Evolutionary conservation across 148 eudicot species (phyloP), one percentile per base, ranked within the genome.

Genomic region (Nyssa sinensis): DNA sequence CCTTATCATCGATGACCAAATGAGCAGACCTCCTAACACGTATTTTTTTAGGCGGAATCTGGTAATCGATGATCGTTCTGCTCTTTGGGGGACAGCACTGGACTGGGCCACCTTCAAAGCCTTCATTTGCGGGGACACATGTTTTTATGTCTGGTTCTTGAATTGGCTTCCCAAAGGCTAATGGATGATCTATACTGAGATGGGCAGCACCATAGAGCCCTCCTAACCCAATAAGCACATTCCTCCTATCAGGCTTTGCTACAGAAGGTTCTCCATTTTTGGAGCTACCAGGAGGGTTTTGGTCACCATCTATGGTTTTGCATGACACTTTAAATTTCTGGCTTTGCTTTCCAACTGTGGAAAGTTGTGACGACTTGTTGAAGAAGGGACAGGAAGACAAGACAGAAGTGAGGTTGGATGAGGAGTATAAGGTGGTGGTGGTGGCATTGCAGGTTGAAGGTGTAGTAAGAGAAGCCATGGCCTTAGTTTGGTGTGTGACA

Each of bases 21-120:
- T 88, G 89, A 28, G 92, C 92, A 0, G 92, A 79, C 4, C 82
- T 88, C 16, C 92, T 73, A 19, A 88, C 73, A 47, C 83, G 70
- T 59, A 84, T n/a, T n/a, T n/a, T 37, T 12, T 62, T 64, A 11
- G 66, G 28, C 39, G 79, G 84, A 33, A 84, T 70, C 51, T 17
- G 49, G 35, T 80, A 88, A 19, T 84, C 81, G 0, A 70, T 24
- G 28, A 79, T 72, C 5, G 72, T 66, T 10, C 77, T 64, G 0
- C 84, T 31, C 6, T 53, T 27, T 0, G 89, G 92, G 4, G 89
- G 89, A 63, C 92, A 88, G 57, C 92, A 88, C 32, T 81, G 74
- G 0, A 77, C 80, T 0, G 13, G 37, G 4, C 84, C 82, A 1
- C 64, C 32, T 0, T 30, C n/a, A 12, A 84, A 76, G 1, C 67